These are phyloP conservation scores for Herpotrichia juniperi DNA, from an alignment of 2,329 filamentous ascomycete genomes.

Conservation along the genomic window DNA sequence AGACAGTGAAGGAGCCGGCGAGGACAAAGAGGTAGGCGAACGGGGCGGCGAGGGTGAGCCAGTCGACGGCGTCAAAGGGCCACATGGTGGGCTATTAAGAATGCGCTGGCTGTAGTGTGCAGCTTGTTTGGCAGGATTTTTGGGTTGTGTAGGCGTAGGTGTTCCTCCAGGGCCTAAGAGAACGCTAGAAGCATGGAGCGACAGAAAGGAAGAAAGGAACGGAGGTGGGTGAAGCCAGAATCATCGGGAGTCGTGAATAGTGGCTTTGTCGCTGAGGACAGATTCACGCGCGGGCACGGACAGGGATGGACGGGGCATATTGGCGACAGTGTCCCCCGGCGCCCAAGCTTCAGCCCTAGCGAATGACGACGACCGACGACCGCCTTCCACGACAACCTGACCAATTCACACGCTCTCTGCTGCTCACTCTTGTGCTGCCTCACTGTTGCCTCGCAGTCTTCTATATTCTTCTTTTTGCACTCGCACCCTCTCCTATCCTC, in stretches of 20 bases:
- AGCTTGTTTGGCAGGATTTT: not conserved
- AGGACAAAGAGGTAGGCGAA: constrained; percentile 90
- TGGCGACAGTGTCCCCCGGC: no score
- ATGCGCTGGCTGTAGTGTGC: not conserved
- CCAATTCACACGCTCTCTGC: constrained; percentile 2
- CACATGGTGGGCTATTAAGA: constrained; percentile 29
- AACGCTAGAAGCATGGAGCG: constrained; percentile 7
- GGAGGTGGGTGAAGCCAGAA: constrained; percentile 1
- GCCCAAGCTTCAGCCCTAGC: not conserved
- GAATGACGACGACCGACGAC: not conserved
- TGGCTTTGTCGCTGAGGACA: not conserved
- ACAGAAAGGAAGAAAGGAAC: not conserved
- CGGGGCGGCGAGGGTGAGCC: constrained; percentile 84
- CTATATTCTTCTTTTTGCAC: not conserved
- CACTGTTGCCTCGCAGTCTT: not conserved
- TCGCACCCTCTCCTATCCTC: not conserved
- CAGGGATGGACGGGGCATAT: not conserved
- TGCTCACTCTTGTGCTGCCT: not conserved
- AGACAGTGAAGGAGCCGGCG: constrained; percentile 85
- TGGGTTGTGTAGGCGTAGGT: not conserved
- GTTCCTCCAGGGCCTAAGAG: constrained; percentile 7
- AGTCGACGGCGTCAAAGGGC: constrained; percentile 65
- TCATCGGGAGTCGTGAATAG: not conserved
- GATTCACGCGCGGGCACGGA: no score
- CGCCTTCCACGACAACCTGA: constrained; percentile 2